Evolutionary conservation across 1,284 basidiomycete species (phyloP).

Genomic region (Gymnopus androsaceus): DNA sequence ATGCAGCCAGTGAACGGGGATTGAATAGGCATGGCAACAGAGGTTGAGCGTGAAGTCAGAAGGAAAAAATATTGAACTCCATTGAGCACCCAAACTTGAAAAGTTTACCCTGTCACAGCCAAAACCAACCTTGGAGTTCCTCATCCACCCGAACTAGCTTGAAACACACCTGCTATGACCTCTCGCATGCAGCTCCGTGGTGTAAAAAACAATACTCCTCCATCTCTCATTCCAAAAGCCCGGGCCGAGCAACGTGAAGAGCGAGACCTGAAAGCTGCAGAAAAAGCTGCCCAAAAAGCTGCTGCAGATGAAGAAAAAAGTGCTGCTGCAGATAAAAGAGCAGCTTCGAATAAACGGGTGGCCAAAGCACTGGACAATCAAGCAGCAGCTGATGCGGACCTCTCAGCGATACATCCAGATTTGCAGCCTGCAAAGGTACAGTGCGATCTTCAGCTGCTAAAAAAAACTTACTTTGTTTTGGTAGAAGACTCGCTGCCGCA

Average conservation of each 20-base stretch:
- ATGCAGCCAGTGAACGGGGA: conserved; percentile 2
- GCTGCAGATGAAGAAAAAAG: not conserved
- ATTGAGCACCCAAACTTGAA: no score
- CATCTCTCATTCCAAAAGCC: not conserved
- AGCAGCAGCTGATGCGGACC: not conserved
- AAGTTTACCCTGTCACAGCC: no score
- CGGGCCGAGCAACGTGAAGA: not conserved
- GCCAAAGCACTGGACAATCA: not conserved
- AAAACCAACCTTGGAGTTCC: not conserved
- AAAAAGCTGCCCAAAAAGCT: not conserved
- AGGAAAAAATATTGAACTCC: no score
- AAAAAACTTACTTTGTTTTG: no score
- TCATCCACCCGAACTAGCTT: not conserved
- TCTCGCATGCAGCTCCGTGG: not conserved
- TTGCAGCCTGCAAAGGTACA: no score
- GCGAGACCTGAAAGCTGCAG: not conserved
- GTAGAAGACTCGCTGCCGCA: no score
- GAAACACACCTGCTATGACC: not conserved
- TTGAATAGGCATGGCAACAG: no score
- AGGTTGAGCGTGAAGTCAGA: no score
- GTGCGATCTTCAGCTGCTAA: no score
- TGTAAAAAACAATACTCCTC: not conserved
- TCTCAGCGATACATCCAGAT: no score
- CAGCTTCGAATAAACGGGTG: not conserved
- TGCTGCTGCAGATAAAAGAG: no score